Evolutionary conservation across 1,284 basidiomycete genomes (phyloP), one percentile per base, ranked within the genome.

Genomic region (Tilletiaria anomala): DNA sequence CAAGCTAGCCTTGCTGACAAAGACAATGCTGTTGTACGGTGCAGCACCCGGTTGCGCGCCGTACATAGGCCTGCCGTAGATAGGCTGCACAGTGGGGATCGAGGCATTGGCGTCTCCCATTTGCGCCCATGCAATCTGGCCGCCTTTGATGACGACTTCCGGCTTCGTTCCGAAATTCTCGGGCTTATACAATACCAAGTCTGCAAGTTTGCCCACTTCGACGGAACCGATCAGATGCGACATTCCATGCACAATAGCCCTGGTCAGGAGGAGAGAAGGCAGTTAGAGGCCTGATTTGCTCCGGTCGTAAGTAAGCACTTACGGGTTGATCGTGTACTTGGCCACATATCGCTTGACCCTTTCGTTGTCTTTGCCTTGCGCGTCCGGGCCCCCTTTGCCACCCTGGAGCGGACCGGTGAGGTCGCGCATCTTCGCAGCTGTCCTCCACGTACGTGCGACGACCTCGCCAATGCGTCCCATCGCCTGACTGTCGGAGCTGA

Each of bases 321-420:
- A 89, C 85, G 93, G 88, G 65, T 99, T 97, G 68, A 97, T 78
- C 8, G 91, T 97, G 68, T 96, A 94, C 67, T 97, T 97, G 11
- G 89, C 77, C 16, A 97, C 74, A 69, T 96, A 97, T 45, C 91
- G 76, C 73, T 94, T 96, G 43, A 96, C 91, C n/a, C 91, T 75
- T n/a, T 74, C 77, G 65, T 97, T 97, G 70, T 97, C 93, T 37
- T 68, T 74, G 1, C 76, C 76, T 1, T 75, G 73, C 6, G 49
- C 65, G 64, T 54, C 54, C 65, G 88, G 83, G 32, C n/a, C 35
- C 32, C 16, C n/a, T 19, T 22, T 43, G 12, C 20, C 68, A 11
- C 70, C 67, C 12, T 43, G 59, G 32, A 85, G 71, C 1, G 86
- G 80, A 0, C 91, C 93, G 20, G 76, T 71, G 48, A 82, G 70